Base-by-base conservation (phyloP, 1,284 basidiomycete genomes). In the Ustilago sp. region DNA sequence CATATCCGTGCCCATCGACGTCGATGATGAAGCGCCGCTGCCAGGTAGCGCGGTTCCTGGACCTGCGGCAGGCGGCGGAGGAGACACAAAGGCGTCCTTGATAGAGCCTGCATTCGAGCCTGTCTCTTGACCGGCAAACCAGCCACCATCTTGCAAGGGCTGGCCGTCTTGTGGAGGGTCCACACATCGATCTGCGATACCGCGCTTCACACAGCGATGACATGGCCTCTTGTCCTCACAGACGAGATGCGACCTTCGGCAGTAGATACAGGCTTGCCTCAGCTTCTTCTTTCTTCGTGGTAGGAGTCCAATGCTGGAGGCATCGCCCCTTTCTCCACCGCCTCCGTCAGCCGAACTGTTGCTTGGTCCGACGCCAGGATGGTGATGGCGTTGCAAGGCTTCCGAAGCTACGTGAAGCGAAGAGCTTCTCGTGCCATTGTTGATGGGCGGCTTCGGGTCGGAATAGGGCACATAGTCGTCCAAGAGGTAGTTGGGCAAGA, bases 201-300 rank as follows among this genome's bases (percentile, higher is more conserved):
- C 74, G n/a, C 74, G 58, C 51, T 77, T 77, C 36, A 77, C 69
- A 28, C 74, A 70, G n/a, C 68, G 62, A 45, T 63, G 64, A 53
- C 74, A 77, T 2, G 74, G 74, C 13, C 74, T 52, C 61, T 71
- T 72, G 48, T 77, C 74, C 54, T 77, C 74, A 59, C 74, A 77
- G 4, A 77, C 74, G 38, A 77, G 59, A 43, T 77, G 74, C 28
- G 69, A 72, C 4, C 74, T 58, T 13, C 74, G 64, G 31, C 74
- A 77, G 53, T 77, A 77, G 43, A 77, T 60, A 41, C 74, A 77
- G 2, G 74, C 74, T n/a, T 77, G 69, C 28, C 58, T 59, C 34
- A 77, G 41, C 54, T 77, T 77, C 38, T 70, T 74, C 65, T 69
- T 77, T 19, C 74, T 54, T 5, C 63, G 65, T 12, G 74, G 73